These are phyloP conservation scores for Talaromyces adpressus DNA, from an alignment of 495 filamentous ascomycete genomes.

Conservation along the genomic window DNA sequence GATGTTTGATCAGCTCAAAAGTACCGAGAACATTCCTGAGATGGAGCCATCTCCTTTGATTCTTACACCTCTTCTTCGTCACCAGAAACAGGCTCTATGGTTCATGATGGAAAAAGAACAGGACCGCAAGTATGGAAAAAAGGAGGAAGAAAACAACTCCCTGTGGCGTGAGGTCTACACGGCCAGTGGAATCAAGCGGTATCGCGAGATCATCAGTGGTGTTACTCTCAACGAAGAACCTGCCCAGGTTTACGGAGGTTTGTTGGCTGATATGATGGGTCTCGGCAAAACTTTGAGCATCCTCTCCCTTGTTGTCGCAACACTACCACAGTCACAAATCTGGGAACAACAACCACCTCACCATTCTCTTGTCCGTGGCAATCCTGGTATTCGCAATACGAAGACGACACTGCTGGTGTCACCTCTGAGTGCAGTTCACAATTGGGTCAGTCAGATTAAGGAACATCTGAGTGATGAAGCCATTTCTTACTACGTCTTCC, in stretches of 20 bases:
- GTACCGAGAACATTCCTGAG: conserved; percentile 65
- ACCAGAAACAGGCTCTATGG: conserved; percentile 86
- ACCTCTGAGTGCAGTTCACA: conserved; percentile 80
- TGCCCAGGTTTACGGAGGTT: conserved; percentile 68
- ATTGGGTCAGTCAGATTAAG: conserved; percentile 87
- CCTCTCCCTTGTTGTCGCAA: conserved; percentile 63
- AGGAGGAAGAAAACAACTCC: conserved; percentile 56
- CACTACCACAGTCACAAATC: conserved; percentile 47
- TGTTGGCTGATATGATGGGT: conserved; percentile 97
- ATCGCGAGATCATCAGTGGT: conserved; percentile 79
- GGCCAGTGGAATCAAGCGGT: conserved; percentile 49
- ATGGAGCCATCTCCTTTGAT: conserved; percentile 59
- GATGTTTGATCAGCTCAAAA: conserved; percentile 79
- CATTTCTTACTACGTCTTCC: conserved; percentile 71
- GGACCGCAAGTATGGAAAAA: conserved; percentile 44
- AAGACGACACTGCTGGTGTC: conserved; percentile 84
- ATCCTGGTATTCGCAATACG: conserved; percentile 55
- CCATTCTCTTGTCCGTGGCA: conserved; percentile 20
- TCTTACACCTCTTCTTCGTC: conserved; percentile 64
- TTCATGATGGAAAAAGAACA: conserved; percentile 84
- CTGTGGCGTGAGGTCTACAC: conserved; percentile 59
- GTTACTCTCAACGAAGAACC: conserved; percentile 57
- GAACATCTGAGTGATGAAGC: conserved; percentile 60
- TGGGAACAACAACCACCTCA: conserved; percentile 38
- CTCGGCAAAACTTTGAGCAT: conserved; percentile 91